Percentiles rank a stretch among this genome's conserved stretches.
These are phyloP conservation scores for Gossypium australe DNA, from an alignment of 345 rosid genomes.

Conservation along the genomic window DNA sequence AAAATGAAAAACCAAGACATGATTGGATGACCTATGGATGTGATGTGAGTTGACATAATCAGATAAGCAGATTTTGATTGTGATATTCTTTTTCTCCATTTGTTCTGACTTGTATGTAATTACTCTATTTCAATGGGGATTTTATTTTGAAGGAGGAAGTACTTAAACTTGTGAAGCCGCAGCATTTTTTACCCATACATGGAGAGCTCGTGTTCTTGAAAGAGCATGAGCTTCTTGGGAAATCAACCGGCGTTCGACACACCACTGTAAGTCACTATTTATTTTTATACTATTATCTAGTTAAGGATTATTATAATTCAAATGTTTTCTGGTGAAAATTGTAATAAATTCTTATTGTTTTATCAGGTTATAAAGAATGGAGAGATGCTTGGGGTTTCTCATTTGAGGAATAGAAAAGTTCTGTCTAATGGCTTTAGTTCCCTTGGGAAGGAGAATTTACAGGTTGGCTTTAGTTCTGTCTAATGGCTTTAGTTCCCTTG, in stretches of 20 bases:
- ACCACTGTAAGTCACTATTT: slow-evolving; percentile 59
- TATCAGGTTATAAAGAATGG: slow-evolving; percentile 93
- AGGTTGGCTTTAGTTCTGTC: slow-evolving; percentile 39
- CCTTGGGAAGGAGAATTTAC: slow-evolving; percentile 92
- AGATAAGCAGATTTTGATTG: background rate
- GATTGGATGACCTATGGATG: background rate
- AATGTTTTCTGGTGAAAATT: background rate
- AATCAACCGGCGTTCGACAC: slow-evolving; percentile 87
- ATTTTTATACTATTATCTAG: background rate
- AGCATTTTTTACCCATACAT: slow-evolving; percentile 94
- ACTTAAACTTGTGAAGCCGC: slow-evolving; percentile 91
- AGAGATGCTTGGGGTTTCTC: slow-evolving; percentile 99
- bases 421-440: slow-evolving; percentile 86
- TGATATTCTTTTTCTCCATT: background rate
- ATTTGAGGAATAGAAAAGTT: slow-evolving; percentile 88
- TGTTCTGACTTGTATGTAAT: background rate
- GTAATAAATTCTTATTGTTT: slow-evolving; percentile 6
- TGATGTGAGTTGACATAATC: background rate
- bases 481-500: background rate
- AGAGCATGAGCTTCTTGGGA: slow-evolving; percentile 97
- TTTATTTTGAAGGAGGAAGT: slow-evolving; percentile 77
- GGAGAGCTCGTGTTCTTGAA: slow-evolving; percentile 96
- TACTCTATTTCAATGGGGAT: background rate
- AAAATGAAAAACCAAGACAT: background rate
- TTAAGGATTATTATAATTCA: background rate